These are phyloP conservation scores for Rhytidiadelphus loreus DNA, from an alignment of 225 moss, liverwort and hornwort genomes.

Conservation along the genomic window DNA sequence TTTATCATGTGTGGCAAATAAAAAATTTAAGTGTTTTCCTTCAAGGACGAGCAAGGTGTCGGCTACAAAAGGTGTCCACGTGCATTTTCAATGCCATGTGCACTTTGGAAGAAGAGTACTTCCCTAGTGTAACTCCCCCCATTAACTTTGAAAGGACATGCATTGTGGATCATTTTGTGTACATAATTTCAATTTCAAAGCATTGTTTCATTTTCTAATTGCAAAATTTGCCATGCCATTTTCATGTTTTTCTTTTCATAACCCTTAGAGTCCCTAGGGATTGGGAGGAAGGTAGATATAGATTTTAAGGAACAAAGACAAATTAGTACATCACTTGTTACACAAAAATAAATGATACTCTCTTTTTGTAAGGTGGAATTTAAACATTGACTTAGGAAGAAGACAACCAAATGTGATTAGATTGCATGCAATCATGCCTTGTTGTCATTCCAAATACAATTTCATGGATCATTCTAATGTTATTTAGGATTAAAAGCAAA, in stretches of 20 bases:
- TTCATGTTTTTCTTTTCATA: neutral
- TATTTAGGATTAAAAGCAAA: neutral
- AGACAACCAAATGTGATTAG: neutral
- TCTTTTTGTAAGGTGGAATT: neutral
- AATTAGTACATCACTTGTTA: neutral
- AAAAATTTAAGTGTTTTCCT: no score
- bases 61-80: no score
- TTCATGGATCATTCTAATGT: neutral
- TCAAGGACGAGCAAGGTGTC: no score
- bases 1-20: no score
- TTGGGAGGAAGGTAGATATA: accelerated
- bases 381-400: neutral
- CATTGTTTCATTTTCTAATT: neutral
- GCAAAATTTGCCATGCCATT: neutral
- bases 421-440: neutral
- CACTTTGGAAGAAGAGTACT: neutral
- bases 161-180: neutral
- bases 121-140: accelerated
- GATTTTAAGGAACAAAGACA: neutral
- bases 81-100: no score
- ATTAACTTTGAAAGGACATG: neutral
- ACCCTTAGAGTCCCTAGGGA: accelerated
- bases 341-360: neutral
- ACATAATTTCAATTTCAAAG: neutral
- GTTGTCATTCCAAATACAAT: neutral